Evolutionary conservation across 1,284 basidiomycete species (phyloP).

Genomic region (Cerrena zonata): DNA sequence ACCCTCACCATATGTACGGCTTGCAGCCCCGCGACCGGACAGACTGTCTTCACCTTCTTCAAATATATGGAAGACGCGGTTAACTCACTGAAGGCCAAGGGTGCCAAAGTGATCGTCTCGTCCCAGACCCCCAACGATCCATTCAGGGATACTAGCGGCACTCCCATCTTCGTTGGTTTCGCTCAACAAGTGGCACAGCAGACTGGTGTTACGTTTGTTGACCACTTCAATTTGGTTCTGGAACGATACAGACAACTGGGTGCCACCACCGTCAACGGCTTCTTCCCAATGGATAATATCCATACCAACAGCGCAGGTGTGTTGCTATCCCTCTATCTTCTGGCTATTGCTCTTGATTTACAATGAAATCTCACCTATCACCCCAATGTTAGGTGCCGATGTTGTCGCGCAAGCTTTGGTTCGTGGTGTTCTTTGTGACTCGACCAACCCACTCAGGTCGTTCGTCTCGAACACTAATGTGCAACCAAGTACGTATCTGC

Average conservation of each 20-base stretch:
- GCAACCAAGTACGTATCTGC: not conserved
- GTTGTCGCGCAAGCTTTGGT: not conserved
- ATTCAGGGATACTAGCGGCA: slow-evolving; percentile 1
- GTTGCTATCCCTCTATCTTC: not conserved
- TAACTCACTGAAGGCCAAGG: slow-evolving; percentile 1
- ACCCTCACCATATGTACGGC: not conserved
- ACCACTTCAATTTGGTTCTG: not conserved
- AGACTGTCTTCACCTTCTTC: not conserved
- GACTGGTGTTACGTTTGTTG: not conserved
- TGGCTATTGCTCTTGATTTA: not conserved
- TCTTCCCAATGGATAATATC: not conserved
- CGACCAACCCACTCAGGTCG: not conserved
- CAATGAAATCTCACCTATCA: not conserved
- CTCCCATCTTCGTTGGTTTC: not conserved
- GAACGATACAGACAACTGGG: not conserved
- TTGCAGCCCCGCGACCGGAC: not conserved
- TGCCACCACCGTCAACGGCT: not conserved
- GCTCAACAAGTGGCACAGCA: slow-evolving; percentile 2
- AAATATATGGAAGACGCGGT: slow-evolving; percentile 3
- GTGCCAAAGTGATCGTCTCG: not conserved
- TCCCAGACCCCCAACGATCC: slow-evolving; percentile 1
- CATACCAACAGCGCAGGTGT: slow-evolving; percentile 1
- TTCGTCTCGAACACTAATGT: not conserved
- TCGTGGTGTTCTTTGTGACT: not conserved
- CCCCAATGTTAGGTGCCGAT: not conserved